Base-by-base conservation (phyloP, 805 yeast genomes). In the Wickerhamomyces queroliae region DNA sequence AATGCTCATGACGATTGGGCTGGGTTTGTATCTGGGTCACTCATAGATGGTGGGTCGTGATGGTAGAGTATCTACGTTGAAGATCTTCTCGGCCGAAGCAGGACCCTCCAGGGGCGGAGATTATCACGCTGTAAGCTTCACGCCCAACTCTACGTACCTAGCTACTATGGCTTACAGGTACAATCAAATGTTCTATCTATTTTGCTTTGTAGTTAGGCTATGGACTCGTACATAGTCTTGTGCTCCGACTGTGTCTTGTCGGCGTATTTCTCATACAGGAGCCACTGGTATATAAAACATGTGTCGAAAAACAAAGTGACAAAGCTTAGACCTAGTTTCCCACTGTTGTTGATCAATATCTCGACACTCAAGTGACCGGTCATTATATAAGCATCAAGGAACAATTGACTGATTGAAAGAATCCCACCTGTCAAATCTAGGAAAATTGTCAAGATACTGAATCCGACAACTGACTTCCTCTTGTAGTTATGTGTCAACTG, bases 401-500 rank as follows among this genome's bases (percentile, higher is more conserved):
- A 46, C 8, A 56, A 34, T 34, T 55, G 58, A 5, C 33, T 16
- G 7, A 41, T 46, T 1, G 61, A 54, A 4, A 56, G 39, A 2
- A 48, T 19, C 10, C 71, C 66, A 13, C 73, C 73, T 8, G 58
- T 44, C 13, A 57, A 35, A 48, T 67, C 73, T 18, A 66, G 42
- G 5, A 52, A 38, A 1, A 64, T 63, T 2, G 69, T 62, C 10
- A 87, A 73, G 45, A 91, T 74, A 40, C 96, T 83, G 50, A 93
- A 80, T 2, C 98, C 98, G 41, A 77, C 73, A 40, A 89, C 89
- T 5, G 95, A 83, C 52, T 80, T 78, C 47, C 95, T 75, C 35
- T 67, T 67, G 58, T 80, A 76, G 62, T 91, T 91, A 55, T 85
- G 95, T 41, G 74, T 64, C 39, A 91, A 83, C 61, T 91, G 99